Percentiles rank a stretch among this genome's conserved stretches.
Conservation (phyloP, 306 rosid genomes). For the Purshia tridentata region DNA sequence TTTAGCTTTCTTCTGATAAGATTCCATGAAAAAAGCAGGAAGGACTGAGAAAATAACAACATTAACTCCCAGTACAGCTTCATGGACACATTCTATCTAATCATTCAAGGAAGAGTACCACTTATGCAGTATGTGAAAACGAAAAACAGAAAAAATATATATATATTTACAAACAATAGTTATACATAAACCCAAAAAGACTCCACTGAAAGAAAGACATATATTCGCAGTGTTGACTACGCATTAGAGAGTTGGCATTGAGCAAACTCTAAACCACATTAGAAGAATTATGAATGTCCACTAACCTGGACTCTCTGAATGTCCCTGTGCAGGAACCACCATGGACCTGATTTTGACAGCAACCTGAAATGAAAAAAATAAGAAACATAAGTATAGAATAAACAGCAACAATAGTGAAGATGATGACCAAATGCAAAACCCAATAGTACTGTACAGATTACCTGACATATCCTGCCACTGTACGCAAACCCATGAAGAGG, state of each 20-base stretch:
- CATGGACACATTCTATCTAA: background rate
- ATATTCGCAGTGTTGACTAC: background rate
- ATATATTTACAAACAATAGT: no score
- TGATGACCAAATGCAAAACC: background rate
- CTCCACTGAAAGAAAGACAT: background rate
- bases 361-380: conserved; percentile 52
- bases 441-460: conserved; percentile 19
- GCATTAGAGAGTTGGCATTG: background rate
- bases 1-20: background rate
- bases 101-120: background rate
- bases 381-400: conserved; percentile 3
- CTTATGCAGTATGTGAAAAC: background rate
- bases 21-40: background rate
- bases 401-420: conserved; percentile 4
- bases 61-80: background rate
- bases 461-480: conserved; percentile 74
- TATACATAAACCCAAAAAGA: background rate
- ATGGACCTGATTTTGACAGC: conserved; percentile 78
- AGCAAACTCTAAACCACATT: background rate
- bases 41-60: background rate
- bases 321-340: conserved; percentile 85
- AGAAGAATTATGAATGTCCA: conserved; percentile 14
- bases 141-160: background rate
- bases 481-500: conserved; percentile 83
- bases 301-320: conserved; percentile 49